Evolutionary conservation across 371 early-diverging fungal species (phyloP), one percentile per base, ranked within the genome.

Genomic region (Apophysomyces sp.): DNA sequence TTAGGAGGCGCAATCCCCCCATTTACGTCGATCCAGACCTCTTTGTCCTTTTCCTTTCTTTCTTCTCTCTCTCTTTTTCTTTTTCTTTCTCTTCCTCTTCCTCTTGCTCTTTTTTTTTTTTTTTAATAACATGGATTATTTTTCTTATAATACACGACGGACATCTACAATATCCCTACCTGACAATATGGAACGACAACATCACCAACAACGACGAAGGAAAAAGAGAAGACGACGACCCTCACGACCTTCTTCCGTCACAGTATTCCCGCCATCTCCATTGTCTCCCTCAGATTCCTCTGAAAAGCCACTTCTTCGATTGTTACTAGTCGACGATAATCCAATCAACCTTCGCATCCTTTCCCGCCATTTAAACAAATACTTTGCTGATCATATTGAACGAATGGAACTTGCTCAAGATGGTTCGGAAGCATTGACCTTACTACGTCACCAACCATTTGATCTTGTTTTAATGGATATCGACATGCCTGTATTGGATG

Each of bases 401-500:
- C 76, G 74, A 52, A 72, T 75, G 54, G 79, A 73, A 9, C 64
- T 77, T n/a, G 69, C 68, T 27, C 73, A 72, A 62, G 72, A 71
- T 51, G 88, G 85, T 21, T 61, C 61, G 1, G 67, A 67, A 16
- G 81, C 81, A n/a, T 61, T 88, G 3, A 73, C 75, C 49, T 53
- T 69, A 40, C 69, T 88, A 49, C 55, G 66, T 12, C 68, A 71
- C 57, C 68, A 79, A 28, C 59, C 67, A 26, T 82, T 78, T 65
- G 86, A 88, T 69, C 55, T 85, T 11, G 69, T 88, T 26, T 66
- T 88, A 55, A 80, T 86, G 80, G 88, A 88, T 54, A 88, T 88
- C 65, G 86, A 88, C 49, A 88, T 88, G 88, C 88, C 88, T 21
- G 66, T 67, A 5, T 60, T 86, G 39, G 77, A 74, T 18, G 88